These are phyloP conservation scores for Pichia occidentalis DNA, from an alignment of 805 yeast genomes.

Conservation along the genomic window DNA sequence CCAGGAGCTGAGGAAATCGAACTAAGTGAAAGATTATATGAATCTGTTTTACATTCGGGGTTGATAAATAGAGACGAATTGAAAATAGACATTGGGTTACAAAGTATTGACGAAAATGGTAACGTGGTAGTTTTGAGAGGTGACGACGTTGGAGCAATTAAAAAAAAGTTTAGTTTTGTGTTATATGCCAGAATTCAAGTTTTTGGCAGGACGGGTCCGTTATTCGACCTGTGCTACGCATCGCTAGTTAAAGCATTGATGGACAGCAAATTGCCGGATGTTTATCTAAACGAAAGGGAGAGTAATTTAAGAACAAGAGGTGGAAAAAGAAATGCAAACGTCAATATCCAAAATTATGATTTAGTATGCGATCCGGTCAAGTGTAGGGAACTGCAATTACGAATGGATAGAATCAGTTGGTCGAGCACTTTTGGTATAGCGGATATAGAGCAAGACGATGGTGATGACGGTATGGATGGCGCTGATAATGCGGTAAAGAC, in stretches of 20 bases:
- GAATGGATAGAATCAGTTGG: slow-evolving; percentile 34
- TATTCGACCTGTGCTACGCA: slow-evolving; percentile 69
- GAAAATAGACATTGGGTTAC: slow-evolving; percentile 46
- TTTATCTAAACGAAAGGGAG: slow-evolving; percentile 59
- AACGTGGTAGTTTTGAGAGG: slow-evolving; percentile 42
- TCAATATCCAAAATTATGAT: slow-evolving; percentile 39
- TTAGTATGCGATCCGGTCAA: slow-evolving; percentile 49
- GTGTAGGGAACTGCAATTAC: slow-evolving; percentile 34
- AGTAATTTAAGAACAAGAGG: slow-evolving; percentile 12
- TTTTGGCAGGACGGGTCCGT: slow-evolving; percentile 75
- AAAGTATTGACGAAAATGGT: slow-evolving; percentile 47
- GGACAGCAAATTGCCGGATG: slow-evolving; percentile 56
- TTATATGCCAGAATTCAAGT: slow-evolving; percentile 70
- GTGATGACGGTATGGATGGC: slow-evolving; percentile 26
- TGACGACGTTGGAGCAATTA: slow-evolving; percentile 31
- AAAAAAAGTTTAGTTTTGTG: slow-evolving; percentile 47
- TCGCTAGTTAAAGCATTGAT: slow-evolving; percentile 58
- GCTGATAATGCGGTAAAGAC: slow-evolving; percentile 18
- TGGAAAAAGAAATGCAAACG: slow-evolving; percentile 30
- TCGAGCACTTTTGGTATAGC: slow-evolving; percentile 57
- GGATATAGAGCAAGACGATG: slow-evolving; percentile 34
- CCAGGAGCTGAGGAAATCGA: slow-evolving; percentile 85
- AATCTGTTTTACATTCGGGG: slow-evolving; percentile 51
- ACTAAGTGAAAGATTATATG: slow-evolving; percentile 57
- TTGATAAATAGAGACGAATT: slow-evolving; percentile 45